Evolutionary conservation across 352 stramenopile species (phyloP).

Genomic region (Phytophthora hibernalis): DNA sequence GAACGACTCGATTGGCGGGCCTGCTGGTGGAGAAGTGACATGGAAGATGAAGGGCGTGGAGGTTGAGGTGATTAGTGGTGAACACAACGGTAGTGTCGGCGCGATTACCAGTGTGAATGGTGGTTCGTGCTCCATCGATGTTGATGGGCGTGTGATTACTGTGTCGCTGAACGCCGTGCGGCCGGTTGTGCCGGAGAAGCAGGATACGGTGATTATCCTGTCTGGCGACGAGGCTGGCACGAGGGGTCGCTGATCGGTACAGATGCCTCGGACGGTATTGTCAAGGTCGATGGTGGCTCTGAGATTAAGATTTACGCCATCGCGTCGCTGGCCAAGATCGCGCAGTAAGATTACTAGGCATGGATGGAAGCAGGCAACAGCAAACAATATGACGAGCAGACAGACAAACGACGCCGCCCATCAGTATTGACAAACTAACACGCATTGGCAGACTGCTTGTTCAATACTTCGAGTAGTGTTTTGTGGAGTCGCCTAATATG

Average conservation of each 20-base stretch:
- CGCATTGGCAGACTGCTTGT: conserved; percentile 28
- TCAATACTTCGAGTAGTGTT: conserved; percentile 37
- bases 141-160: conserved; percentile 74
- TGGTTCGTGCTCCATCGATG: conserved; percentile 81
- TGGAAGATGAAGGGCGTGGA: conserved; percentile 92
- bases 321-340: conserved; percentile 83
- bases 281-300: conserved; percentile 88
- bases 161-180: conserved; percentile 75
- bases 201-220: conserved; percentile 89
- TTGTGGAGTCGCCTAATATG: conserved; percentile 30
- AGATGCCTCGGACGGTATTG: conserved; percentile 87
- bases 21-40: conserved; percentile 70
- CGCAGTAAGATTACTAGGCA: conserved; percentile 63
- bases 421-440: conserved; percentile 42
- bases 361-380: conserved; percentile 34
- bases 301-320: conserved; percentile 93
- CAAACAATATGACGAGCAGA: conserved; percentile 25
- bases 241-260: conserved; percentile 85
- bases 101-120: conserved; percentile 79
- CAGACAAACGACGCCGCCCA: conserved; percentile 30
- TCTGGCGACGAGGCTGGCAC: conserved; percentile 87
- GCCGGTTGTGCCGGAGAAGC: conserved; percentile 85
- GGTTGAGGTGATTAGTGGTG: conserved; percentile 74
- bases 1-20: conserved; percentile 47
- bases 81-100: conserved; percentile 73